phyloP scores from a whole-genome alignment of 805 yeast species.

The Jamesozyma lodderae region DNA sequence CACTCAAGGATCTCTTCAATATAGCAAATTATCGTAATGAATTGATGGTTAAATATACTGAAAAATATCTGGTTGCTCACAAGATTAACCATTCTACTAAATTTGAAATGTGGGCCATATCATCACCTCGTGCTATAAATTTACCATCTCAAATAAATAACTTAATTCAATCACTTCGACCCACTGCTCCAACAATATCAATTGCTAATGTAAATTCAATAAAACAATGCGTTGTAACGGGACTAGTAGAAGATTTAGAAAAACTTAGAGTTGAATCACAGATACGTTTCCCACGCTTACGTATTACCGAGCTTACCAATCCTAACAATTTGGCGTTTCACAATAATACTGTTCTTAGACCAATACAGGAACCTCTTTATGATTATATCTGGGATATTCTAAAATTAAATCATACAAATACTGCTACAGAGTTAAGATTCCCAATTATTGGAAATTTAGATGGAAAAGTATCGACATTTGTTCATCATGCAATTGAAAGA shows the following conservation, averaged over 20 bases:
- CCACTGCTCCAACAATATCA: slow-evolving; percentile 15
- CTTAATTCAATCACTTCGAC: slow-evolving; percentile 10
- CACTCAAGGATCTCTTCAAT: slow-evolving; percentile 22
- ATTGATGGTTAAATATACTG: slow-evolving; percentile 27
- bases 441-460: slow-evolving; percentile 27
- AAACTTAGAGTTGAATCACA: slow-evolving; percentile 18
- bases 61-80: slow-evolving; percentile 19
- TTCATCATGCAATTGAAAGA: slow-evolving; percentile 27
- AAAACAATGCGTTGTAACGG: slow-evolving; percentile 30
- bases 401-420: slow-evolving; percentile 22
- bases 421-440: slow-evolving; percentile 18
- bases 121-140: slow-evolving; percentile 22
- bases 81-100: slow-evolving; percentile 18
- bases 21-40: slow-evolving; percentile 29
- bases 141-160: slow-evolving; percentile 20
- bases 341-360: slow-evolving; percentile 24
- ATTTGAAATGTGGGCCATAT: slow-evolving; percentile 29
- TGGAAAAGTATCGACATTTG: slow-evolving; percentile 21
- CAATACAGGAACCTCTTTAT: slow-evolving; percentile 27
- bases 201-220: slow-evolving; percentile 28
- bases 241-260: slow-evolving; percentile 23
- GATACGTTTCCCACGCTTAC: slow-evolving; percentile 15
- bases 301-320: slow-evolving; percentile 24
- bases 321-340: slow-evolving; percentile 30
- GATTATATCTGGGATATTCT: slow-evolving; percentile 28